phyloP scores from a whole-genome alignment of 2,329 filamentous ascomycete genomes.

The Claviceps citrina region DNA sequence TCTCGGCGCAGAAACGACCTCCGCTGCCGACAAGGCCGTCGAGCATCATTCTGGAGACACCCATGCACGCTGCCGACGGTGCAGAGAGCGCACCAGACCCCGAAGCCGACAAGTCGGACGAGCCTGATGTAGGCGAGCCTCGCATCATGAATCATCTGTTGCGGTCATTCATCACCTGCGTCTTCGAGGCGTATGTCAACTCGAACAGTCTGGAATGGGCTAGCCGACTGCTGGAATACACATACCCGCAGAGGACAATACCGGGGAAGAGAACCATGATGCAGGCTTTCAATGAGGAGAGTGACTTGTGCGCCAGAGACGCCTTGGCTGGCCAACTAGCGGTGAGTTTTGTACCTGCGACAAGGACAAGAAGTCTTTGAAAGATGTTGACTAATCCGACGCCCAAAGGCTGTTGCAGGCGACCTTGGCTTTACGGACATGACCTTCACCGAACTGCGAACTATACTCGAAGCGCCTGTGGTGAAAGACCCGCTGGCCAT shows the following conservation, averaged over 20 bases:
- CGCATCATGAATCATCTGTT: slow-evolving; percentile 49
- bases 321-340: slow-evolving; percentile 58
- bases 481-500: slow-evolving; percentile 29
- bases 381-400: background rate
- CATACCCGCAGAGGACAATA: slow-evolving; percentile 48
- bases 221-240: slow-evolving; percentile 50
- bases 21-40: slow-evolving; percentile 43
- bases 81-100: slow-evolving; percentile 45
- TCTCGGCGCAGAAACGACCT: slow-evolving; percentile 53
- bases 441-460: slow-evolving; percentile 30
- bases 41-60: slow-evolving; percentile 39
- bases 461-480: slow-evolving; percentile 26
- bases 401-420: slow-evolving; percentile 41
- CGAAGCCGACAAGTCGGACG: slow-evolving; percentile 29
- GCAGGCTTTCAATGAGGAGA: slow-evolving; percentile 48
- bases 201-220: slow-evolving; percentile 45
- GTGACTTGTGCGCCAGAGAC: slow-evolving; percentile 44
- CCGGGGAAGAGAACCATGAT: slow-evolving; percentile 45
- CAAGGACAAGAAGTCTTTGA: background rate
- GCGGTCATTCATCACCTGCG: slow-evolving; percentile 62
- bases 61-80: slow-evolving; percentile 37
- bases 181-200: slow-evolving; percentile 59
- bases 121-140: slow-evolving; percentile 36
- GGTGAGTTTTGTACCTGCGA: slow-evolving; percentile 25
- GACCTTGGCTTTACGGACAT: slow-evolving; percentile 41